Evolutionary conservation across 148 eudicot species (phyloP).

Genomic region (Beta vulgaris): DNA sequence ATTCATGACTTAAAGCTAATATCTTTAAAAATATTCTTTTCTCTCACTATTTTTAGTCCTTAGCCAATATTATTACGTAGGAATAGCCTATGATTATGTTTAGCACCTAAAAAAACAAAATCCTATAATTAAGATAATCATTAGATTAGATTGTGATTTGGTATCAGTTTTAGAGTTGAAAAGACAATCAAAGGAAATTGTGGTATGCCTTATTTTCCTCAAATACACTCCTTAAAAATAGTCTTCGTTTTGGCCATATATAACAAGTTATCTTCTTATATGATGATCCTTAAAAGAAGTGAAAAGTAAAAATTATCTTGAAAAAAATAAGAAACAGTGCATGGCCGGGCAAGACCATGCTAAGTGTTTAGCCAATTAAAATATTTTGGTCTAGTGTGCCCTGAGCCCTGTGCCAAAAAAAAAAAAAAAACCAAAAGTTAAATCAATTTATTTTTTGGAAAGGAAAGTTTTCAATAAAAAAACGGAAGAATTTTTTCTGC

Average conservation of each 20-base stretch:
- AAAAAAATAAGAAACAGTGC: slow-evolving; percentile 7
- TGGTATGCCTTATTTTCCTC: slow-evolving; percentile 21
- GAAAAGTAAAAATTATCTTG: neutral
- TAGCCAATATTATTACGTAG: no score
- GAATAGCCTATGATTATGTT: neutral
- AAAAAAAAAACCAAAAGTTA: neutral
- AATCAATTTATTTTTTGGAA: neutral
- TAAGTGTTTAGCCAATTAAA: slow-evolving; percentile 20
- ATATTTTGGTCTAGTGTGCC: slow-evolving; percentile 24
- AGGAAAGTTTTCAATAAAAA: neutral
- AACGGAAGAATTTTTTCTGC: neutral
- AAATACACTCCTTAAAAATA: neutral
- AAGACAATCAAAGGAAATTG: neutral
- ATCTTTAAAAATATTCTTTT: no score
- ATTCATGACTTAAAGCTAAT: no score
- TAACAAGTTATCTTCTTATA: neutral
- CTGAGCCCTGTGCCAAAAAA: slow-evolving; percentile 20
- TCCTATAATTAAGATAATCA: slow-evolving; percentile 8
- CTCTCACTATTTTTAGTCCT: no score
- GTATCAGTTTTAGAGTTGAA: neutral
- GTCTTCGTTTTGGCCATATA: neutral
- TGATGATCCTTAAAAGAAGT: neutral
- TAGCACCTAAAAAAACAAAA: neutral
- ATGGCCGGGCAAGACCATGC: slow-evolving; percentile 36
- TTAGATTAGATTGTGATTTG: neutral